Conservation (phyloP, 345 rosid genomes). For the Citrus glauca region DNA sequence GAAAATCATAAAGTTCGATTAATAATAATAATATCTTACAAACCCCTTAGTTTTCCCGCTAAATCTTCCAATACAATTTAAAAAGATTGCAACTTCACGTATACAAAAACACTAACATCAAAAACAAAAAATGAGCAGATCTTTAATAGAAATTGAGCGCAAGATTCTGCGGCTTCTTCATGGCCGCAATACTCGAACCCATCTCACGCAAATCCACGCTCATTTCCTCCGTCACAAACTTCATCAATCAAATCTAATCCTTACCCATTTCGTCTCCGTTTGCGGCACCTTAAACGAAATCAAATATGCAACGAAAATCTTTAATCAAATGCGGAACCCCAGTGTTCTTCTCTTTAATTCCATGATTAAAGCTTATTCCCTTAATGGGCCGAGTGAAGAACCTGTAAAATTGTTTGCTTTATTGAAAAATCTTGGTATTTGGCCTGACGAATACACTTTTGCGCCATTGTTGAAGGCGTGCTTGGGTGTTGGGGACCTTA, state of each 20-base stretch:
- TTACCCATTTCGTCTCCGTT: conserved; percentile 68
- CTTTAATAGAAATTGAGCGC: conserved; percentile 33
- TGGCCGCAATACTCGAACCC: conserved; percentile 49
- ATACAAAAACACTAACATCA: not conserved
- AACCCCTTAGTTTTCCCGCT: too few relatives aligned
- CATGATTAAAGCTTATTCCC: conserved; percentile 61
- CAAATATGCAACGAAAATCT: conserved; percentile 43
- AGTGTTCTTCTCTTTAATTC: conserved; percentile 54
- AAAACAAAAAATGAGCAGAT: conserved; percentile 24
- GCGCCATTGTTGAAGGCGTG: conserved; percentile 71
- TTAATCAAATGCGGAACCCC: conserved; percentile 43
- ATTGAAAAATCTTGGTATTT: conserved; percentile 50
- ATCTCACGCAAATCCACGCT: conserved; percentile 62
- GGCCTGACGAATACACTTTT: conserved; percentile 67
- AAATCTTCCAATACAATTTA: too few relatives aligned
- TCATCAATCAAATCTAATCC: conserved; percentile 49
- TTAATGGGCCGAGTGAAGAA: conserved; percentile 41
- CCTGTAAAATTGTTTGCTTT: conserved; percentile 42
- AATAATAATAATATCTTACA: too few relatives aligned
- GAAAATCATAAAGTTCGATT: too few relatives aligned
- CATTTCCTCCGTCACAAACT: conserved; percentile 60
- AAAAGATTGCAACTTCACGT: too few relatives aligned
- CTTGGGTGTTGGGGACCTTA: conserved; percentile 28
- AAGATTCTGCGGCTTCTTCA: conserved; percentile 60
- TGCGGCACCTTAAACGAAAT: conserved; percentile 49